phyloP scores from a whole-genome alignment of 1,139 yeast species.

The Candida gigantensis region DNA sequence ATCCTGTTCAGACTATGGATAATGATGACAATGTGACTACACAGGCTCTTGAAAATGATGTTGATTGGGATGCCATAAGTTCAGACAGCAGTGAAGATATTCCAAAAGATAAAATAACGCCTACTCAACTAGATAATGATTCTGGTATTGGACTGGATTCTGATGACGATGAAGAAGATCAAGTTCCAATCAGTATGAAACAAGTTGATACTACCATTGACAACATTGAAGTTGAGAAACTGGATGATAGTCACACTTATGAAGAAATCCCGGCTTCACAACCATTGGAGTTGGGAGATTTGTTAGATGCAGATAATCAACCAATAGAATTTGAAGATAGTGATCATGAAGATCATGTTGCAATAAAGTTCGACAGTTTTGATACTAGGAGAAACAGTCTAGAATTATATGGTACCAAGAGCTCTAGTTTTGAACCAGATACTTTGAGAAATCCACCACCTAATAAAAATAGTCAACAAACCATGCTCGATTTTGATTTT shows the following conservation, averaged over 20 bases:
- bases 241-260: neutral
- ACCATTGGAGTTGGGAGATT: neutral
- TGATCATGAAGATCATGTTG: neutral
- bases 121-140: conserved; percentile 3
- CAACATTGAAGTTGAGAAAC: too few species aligned
- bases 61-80: conserved; percentile 12
- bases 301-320: conserved; percentile 3
- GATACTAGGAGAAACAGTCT: conserved; percentile 15
- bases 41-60: conserved; percentile 3
- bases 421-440: conserved; percentile 11
- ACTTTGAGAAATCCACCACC: neutral
- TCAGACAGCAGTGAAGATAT: conserved; percentile 8
- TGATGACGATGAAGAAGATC: too few species aligned
- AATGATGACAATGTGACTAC: conserved; percentile 1
- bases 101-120: neutral
- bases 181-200: too few species aligned
- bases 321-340: conserved; percentile 3
- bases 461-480: conserved; percentile 5
- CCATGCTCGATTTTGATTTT: conserved; percentile 18
- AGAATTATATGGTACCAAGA: conserved; percentile 10
- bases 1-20: conserved; percentile 1
- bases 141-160: too few species aligned
- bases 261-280: neutral
- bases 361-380: conserved; percentile 6
- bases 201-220: too few species aligned